These are phyloP conservation scores for Aureobasidium melanogenum DNA, from an alignment of 2,329 filamentous ascomycete species.

Conservation along the genomic window DNA sequence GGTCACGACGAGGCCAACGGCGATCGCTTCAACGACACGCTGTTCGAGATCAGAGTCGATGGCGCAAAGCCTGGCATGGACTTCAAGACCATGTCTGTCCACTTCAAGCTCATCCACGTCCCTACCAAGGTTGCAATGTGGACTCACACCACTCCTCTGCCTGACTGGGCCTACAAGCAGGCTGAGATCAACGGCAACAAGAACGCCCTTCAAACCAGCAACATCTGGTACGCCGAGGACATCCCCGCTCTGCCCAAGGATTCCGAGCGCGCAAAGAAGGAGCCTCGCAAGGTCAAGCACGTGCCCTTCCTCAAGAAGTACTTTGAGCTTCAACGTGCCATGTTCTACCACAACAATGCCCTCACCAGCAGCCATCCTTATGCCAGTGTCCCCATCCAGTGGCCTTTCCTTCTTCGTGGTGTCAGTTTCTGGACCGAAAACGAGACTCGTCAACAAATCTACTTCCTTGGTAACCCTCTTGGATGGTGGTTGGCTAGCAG, in stretches of 20 bases:
- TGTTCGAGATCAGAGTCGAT: slow-evolving; percentile 90
- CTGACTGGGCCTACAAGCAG: slow-evolving; percentile 94
- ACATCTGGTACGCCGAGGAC: slow-evolving; percentile 90
- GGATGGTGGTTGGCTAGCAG: slow-evolving; percentile 97
- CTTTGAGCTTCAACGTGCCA: slow-evolving; percentile 90
- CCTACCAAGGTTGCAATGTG: slow-evolving; percentile 98
- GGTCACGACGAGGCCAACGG: slow-evolving; percentile 61
- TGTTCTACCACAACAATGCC: slow-evolving; percentile 99
- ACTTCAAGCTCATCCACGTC: slow-evolving; percentile 93
- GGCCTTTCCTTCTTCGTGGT: slow-evolving; percentile 93
- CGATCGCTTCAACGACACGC: slow-evolving; percentile 72
- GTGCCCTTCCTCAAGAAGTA: slow-evolving; percentile 90
- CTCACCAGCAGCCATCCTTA: slow-evolving; percentile 96
- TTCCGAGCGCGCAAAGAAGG: slow-evolving; percentile 63
- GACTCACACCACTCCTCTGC: slow-evolving; percentile 91
- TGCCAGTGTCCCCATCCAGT: slow-evolving; percentile 87
- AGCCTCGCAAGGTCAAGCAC: slow-evolving; percentile 68
- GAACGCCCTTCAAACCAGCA: slow-evolving; percentile 79
- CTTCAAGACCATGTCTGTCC: slow-evolving; percentile 81
- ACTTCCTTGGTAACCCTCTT: slow-evolving; percentile 93
- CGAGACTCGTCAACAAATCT: slow-evolving; percentile 91
- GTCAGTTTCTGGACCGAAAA: slow-evolving; percentile 99
- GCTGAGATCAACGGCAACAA: slow-evolving; percentile 99
- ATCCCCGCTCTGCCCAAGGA: slow-evolving; percentile 70
- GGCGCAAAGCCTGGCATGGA: slow-evolving; percentile 70